Percentiles rank a stretch among this genome's conserved stretches.
Evolutionary conservation across 345 rosid genomes (phyloP).

Genomic region (Citrus sinensis): DVS_A1.0 CM039162.1:31264001-31264500

Average conservation of each 20-base stretch:
- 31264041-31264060: not conserved
- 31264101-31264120: constrained; percentile 23
- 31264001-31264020: not conserved
- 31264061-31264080: constrained; percentile 7
- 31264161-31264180: constrained; percentile 57
- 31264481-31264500: not conserved
- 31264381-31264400: not conserved
- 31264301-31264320: not conserved
- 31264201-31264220: constrained; percentile 53
- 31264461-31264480: not conserved
- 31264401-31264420: not conserved
- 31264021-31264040: constrained; percentile 16
- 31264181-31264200: constrained; percentile 53
- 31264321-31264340: not conserved
- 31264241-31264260: constrained; percentile 54
- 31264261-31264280: not conserved
- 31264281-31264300: not conserved
- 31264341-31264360: not conserved
- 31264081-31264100: not conserved
- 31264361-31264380: not conserved
- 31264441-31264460: not conserved
- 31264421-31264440: not conserved
- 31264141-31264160: constrained; percentile 62
- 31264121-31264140: constrained; percentile 26
- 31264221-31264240: constrained; percentile 51